phyloP scores from a whole-genome alignment of 164 flowering plant species.

The Houttuynia cordata region DNA sequence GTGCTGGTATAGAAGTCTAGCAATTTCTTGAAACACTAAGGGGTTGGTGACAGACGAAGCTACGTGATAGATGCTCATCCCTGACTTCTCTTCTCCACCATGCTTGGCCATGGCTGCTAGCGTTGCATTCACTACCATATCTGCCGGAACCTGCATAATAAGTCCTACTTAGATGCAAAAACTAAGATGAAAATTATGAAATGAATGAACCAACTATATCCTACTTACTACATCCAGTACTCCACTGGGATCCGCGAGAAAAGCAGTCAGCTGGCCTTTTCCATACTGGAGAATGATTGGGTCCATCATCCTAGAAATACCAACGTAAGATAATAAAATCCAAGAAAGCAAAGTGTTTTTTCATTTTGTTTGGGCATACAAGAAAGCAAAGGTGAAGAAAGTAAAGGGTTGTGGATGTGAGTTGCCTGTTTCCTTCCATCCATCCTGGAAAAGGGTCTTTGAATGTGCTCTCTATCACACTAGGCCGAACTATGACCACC shows the following conservation, averaged over 20 bases:
- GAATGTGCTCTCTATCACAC: conserved; percentile 79
- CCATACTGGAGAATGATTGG: conserved; percentile 79
- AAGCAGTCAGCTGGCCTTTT: conserved; percentile 84
- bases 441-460: conserved; percentile 91
- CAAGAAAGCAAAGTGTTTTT: not conserved
- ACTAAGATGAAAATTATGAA: not conserved
- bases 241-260: conserved; percentile 70
- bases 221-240: conserved; percentile 78
- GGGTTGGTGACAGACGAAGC: conserved; percentile 88
- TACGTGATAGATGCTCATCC: conserved; percentile 51
- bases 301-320: conserved; percentile 78
- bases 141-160: conserved; percentile 64
- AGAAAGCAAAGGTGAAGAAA: not conserved
- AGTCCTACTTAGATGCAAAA: too few species aligned
- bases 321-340: not conserved
- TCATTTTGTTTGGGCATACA: too few species aligned
- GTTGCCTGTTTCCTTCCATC: conserved; percentile 91
- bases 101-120: conserved; percentile 91
- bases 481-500: conserved; percentile 71
- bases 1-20: conserved; percentile 40
- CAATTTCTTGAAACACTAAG: conserved; percentile 51
- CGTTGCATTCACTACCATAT: conserved; percentile 90
- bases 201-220: not conserved
- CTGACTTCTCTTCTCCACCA: conserved; percentile 42
- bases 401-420: not conserved